Base-by-base conservation (phyloP, 2,329 filamentous ascomycete species). In the Anthostomella pinea region DNA sequence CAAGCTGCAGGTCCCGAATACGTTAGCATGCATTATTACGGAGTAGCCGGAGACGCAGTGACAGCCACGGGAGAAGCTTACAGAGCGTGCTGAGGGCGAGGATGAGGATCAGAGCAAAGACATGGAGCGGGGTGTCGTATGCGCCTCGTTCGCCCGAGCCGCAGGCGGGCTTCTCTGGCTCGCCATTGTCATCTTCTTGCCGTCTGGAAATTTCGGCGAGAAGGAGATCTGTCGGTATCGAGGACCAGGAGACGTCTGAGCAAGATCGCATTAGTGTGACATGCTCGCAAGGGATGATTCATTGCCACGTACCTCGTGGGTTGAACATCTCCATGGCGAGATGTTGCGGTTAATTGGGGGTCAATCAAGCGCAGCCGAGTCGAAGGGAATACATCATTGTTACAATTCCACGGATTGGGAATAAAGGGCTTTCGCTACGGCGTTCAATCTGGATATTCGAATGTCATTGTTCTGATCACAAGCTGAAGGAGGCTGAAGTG, bases 101-200 rank as follows among this genome's bases (percentile, higher is more conserved):
- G 38, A 87, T 85, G 24, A 87, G 63, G 39, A 85, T 67, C 38
- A 87, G 62, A 27, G 83, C 83, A 53, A 80, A 75, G 33, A 87
- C 74, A 57, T 87, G 83, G 26, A 81, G 65, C 2, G 74, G 66
- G 0, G 79, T 83, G 47, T 87, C 81, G 61, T 87, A 87, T 46
- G 63, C 61, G 16, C 74, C 76, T 39, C 62, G 62, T 34, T 71
- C 64, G 31, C 67, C 67, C 4, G 71, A 72, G 22, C 77, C 77
- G 49, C 77, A 81, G 20, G 62, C 56, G 5, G 75, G 75, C 40
- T 66, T 68, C 22, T 66, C 53, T 32, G 47, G 14, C 20, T 56
- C 62, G 33, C 60, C 48, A 43, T 42, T 48, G 41, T 51, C 52
- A 15, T 44, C 49, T 35, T 57, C 58, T 38, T 68, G 66, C 37